Conservation (phyloP, 257 asterid genomes). For the Capsicum rhomboideum region DNA sequence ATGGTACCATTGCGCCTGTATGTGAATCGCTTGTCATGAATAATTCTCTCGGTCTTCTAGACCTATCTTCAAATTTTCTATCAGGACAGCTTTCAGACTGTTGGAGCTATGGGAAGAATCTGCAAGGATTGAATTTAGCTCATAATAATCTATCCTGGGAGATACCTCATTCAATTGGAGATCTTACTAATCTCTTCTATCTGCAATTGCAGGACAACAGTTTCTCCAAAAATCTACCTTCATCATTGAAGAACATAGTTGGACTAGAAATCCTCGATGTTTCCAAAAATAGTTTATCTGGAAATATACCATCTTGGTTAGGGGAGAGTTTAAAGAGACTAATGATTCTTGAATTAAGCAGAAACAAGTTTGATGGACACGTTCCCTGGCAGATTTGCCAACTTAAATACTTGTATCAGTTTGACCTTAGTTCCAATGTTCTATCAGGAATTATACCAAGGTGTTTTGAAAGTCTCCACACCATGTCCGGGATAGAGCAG, state of each 20-base stretch:
- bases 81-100: slow-evolving; percentile 1
- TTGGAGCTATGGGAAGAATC: neutral
- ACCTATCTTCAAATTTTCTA: neutral
- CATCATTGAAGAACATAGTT: neutral
- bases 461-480: neutral
- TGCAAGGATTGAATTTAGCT: neutral
- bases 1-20: neutral
- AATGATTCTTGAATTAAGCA: neutral
- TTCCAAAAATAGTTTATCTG: neutral
- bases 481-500: neutral
- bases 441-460: slow-evolving; percentile 1
- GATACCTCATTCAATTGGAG: slow-evolving; percentile 2
- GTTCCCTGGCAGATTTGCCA: neutral
- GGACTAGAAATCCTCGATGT: neutral
- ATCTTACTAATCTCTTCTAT: neutral
- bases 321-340: neutral
- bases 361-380: neutral
- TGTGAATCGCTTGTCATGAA: neutral
- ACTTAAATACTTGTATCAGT: neutral
- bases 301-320: neutral
- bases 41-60: neutral
- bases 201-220: neutral
- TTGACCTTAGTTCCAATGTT: neutral
- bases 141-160: neutral
- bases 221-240: neutral